These are phyloP conservation scores for Wickerhamiella kurtzmanii DNA, from an alignment of 805 yeast genomes.

Conservation along the genomic window DNA sequence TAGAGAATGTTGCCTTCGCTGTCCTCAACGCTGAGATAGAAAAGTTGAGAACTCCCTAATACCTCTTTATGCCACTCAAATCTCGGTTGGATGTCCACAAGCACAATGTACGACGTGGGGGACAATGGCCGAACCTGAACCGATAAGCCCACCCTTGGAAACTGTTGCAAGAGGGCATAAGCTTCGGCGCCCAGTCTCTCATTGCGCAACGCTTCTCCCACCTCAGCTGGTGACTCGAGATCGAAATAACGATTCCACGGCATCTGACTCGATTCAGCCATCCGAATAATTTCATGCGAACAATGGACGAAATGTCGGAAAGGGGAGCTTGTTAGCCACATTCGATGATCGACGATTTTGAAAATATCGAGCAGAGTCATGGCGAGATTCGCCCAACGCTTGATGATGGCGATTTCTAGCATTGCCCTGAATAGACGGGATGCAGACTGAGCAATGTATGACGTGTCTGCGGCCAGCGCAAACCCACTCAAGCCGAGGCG, in stretches of 20 bases:
- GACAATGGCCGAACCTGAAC: constrained; percentile 69
- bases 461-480: constrained; percentile 86
- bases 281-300: constrained; percentile 55
- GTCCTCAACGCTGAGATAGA: constrained; percentile 65
- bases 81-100: constrained; percentile 50
- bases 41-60: constrained; percentile 56
- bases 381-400: constrained; percentile 58
- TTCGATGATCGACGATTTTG: constrained; percentile 63
- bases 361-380: constrained; percentile 47
- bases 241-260: constrained; percentile 73
- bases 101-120: constrained; percentile 48
- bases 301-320: constrained; percentile 68
- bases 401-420: constrained; percentile 57
- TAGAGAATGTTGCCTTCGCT: constrained; percentile 60
- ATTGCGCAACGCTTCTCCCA: constrained; percentile 67
- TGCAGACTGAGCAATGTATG: constrained; percentile 84
- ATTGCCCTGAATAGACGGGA: constrained; percentile 79
- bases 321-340: constrained; percentile 78
- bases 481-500: constrained; percentile 65
- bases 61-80: constrained; percentile 64
- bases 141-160: constrained; percentile 52
- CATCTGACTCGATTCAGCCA: constrained; percentile 64
- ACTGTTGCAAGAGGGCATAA: constrained; percentile 47
- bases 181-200: constrained; percentile 45
- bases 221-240: constrained; percentile 53